A percentile compares a stretch with the other conserved stretches of the same genome.
These are phyloP conservation scores for Phytophthora hybrid DNA, from an alignment of 352 stramenopile genomes.

Conservation along the genomic window DNA sequence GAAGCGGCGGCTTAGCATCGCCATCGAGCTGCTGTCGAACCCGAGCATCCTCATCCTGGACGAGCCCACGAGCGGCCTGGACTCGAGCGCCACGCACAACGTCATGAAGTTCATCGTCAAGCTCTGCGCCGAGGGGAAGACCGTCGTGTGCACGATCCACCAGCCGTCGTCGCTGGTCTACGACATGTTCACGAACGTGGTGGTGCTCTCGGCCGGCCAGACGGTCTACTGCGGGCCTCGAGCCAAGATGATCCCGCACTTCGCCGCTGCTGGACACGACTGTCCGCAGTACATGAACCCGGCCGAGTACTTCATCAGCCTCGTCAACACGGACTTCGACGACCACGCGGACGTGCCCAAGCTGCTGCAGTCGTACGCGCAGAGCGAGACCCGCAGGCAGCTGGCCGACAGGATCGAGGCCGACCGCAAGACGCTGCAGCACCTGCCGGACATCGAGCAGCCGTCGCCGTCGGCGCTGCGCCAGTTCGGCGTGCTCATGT, in stretches of 20 bases:
- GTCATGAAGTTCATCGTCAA: too few relatives aligned
- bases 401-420: conserved; percentile 17
- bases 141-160: too few relatives aligned
- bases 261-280: too few relatives aligned
- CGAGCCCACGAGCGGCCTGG: too few relatives aligned
- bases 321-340: not conserved
- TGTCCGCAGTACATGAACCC: too few relatives aligned
- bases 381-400: conserved; percentile 6
- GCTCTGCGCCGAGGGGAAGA: too few relatives aligned
- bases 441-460: conserved; percentile 31
- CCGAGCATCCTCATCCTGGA: conserved; percentile 42
- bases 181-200: too few relatives aligned
- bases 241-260: too few relatives aligned
- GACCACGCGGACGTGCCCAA: not conserved
- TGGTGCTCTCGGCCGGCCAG: too few relatives aligned
- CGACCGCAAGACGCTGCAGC: conserved; percentile 33
- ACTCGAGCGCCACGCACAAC: too few relatives aligned
- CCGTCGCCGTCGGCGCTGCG: conserved; percentile 35
- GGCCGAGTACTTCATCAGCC: not conserved
- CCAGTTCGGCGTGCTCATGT: conserved; percentile 57
- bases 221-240: too few relatives aligned
- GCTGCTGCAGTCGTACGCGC: not conserved
- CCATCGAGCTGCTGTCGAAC: conserved; percentile 72
- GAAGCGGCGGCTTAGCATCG: conserved; percentile 83
- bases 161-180: too few relatives aligned